These are phyloP conservation scores for Pseudofabraea citricarpa DNA, from an alignment of 2,329 filamentous ascomycete species.

Conservation along the genomic window DNA sequence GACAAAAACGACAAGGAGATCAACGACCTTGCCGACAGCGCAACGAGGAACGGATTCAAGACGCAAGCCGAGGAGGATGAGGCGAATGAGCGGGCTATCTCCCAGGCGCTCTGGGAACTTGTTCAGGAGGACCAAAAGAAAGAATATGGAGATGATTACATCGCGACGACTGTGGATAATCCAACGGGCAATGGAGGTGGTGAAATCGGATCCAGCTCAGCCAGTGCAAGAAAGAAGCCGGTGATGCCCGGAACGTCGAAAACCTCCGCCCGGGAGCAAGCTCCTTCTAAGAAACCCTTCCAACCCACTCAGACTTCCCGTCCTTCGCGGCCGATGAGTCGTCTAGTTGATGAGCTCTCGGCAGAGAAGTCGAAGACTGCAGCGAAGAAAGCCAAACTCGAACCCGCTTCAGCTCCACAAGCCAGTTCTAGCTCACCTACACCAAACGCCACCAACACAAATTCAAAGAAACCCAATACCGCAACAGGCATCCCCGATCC, in stretches of 20 bases:
- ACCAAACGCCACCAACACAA: no score
- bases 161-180: constrained; percentile 22
- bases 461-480: no score
- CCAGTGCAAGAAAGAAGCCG: constrained; percentile 3
- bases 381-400: constrained; percentile 6
- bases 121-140: constrained; percentile 65
- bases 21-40: constrained; percentile 56
- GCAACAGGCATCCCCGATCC: constrained; percentile 1
- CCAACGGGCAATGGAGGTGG: constrained; percentile 28
- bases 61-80: constrained; percentile 85
- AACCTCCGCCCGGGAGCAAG: background rate
- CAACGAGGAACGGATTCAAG: constrained; percentile 67
- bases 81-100: constrained; percentile 82
- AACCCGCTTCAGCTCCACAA: constrained; percentile 1
- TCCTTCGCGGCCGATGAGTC: constrained; percentile 20
- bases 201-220: constrained; percentile 7
- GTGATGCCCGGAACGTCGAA: background rate
- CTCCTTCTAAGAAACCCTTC: background rate
- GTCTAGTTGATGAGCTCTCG: constrained; percentile 18
- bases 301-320: constrained; percentile 7
- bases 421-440: no score
- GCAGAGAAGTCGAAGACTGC: constrained; percentile 15
- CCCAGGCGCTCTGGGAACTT: constrained; percentile 79
- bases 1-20: constrained; percentile 63
- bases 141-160: constrained; percentile 23